phyloP scores from a whole-genome alignment of 2,329 filamentous ascomycete genomes.

The Aspergillus texensis region DNA sequence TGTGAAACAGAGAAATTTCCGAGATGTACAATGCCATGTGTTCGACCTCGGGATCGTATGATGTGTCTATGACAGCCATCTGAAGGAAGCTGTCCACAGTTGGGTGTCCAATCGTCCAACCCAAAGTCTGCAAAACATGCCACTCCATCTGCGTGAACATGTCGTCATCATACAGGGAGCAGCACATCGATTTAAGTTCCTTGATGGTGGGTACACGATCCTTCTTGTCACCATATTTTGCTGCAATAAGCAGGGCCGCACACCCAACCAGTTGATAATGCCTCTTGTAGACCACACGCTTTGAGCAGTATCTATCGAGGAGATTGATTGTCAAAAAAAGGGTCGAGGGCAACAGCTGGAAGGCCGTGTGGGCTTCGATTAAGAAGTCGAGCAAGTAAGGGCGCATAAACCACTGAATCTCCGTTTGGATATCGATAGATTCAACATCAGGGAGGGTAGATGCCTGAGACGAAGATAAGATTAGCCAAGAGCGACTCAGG shows the following conservation, averaged over 20 bases:
- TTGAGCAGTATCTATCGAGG: slow-evolving; percentile 95
- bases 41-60: slow-evolving; percentile 83
- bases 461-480: slow-evolving; percentile 51
- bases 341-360: slow-evolving; percentile 90
- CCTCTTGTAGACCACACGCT: slow-evolving; percentile 96
- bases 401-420: slow-evolving; percentile 99
- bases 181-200: slow-evolving; percentile 99
- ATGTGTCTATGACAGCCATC: slow-evolving; percentile 74
- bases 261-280: slow-evolving; percentile 98
- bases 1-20: slow-evolving; percentile 94
- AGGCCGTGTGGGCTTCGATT: slow-evolving; percentile 93
- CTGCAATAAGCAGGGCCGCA: slow-evolving; percentile 90
- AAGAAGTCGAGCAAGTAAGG: slow-evolving; percentile 98
- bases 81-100: slow-evolving; percentile 94
- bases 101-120: slow-evolving; percentile 94
- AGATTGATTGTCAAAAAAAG: slow-evolving; percentile 96
- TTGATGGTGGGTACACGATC: slow-evolving; percentile 96
- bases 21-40: slow-evolving; percentile 93
- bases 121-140: slow-evolving; percentile 96
- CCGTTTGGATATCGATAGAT: slow-evolving; percentile 97
- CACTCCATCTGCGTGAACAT: slow-evolving; percentile 99
- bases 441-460: slow-evolving; percentile 94
- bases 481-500: slow-evolving; percentile 20
- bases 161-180: slow-evolving; percentile 94
- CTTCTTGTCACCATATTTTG: slow-evolving; percentile 99